Base-by-base conservation (phyloP, 2,329 filamentous ascomycete species). In the Diplodia seriata region DNA sequence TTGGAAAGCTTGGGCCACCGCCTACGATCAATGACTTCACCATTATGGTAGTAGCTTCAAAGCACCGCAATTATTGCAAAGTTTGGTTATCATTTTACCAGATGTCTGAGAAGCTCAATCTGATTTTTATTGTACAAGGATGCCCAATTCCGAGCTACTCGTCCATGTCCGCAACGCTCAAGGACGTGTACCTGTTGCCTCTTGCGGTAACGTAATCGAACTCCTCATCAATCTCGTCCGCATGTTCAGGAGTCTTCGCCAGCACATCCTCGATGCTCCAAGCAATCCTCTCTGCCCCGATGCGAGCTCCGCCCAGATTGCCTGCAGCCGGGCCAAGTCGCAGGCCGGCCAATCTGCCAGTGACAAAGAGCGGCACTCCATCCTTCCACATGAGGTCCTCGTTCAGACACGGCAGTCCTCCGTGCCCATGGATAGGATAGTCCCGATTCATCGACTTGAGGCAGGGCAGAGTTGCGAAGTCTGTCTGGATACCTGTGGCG, bases 381-480 rank as follows among this genome's bases (percentile, higher is more conserved):
- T 89, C 82, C 47, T 83, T 83, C 91, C 91, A 94, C 84, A 89
- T 90, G 69, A 94, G 80, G 72, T 94, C 91, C 51, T 94, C 87
- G 2, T 86, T 94, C 63, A 94, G 77, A 70, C 89, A 91, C 0
- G 92, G 91, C 23, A 93, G 80, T 0, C 91, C 91, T 4, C 87
- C 87, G 29, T 87, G 83, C 0, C 82, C 84, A 18, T 87, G 78
- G 40, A 94, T 84, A 0, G 90, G 90, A 69, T 89, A 82, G 20
- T 87, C 83, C 3, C 80, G 70, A 9, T 86, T 77, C 74, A 94
- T 85, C 0, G 81, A 85, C 67, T 86, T 78, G 14, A 94, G 79
- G 67, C 88, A 88, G 0, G 89, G 85, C 26, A 93, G 81, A 1
- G 82, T 82, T 1, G 78, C 74, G 31, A 92, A 86, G 70, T 93